Conservation (phyloP, 345 rosid genomes). For the Brassica carinata region DNA sequence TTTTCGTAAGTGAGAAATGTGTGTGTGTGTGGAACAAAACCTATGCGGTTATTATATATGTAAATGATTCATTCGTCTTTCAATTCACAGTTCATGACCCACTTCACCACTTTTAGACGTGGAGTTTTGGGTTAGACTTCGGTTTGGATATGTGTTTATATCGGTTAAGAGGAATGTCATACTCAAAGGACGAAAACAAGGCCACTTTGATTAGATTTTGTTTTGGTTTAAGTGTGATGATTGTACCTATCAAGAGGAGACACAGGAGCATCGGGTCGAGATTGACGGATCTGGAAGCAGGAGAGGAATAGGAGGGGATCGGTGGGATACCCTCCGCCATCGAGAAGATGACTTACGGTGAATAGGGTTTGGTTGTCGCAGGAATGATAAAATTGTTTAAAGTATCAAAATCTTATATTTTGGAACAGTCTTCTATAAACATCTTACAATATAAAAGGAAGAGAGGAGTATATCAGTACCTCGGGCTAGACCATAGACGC, state of each 20-base stretch:
- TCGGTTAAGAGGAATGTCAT: neutral
- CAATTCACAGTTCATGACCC: neutral
- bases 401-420: no score
- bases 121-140: neutral
- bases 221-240: neutral
- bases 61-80: neutral
- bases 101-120: neutral
- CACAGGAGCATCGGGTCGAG: no score
- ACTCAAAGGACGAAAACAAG: neutral
- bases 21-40: neutral
- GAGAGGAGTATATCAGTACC: neutral
- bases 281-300: no score
- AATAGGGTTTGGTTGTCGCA: no score
- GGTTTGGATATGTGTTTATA: neutral
- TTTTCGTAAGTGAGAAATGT: slow-evolving; percentile 21
- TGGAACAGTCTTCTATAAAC: neutral
- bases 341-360: no score
- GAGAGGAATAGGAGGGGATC: no score
- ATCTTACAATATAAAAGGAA: no score
- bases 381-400: no score
- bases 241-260: no score
- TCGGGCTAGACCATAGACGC: slow-evolving; percentile 20
- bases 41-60: neutral
- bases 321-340: no score
- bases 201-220: neutral